Evolutionary conservation across 1,284 basidiomycete species (phyloP).

Genomic region (Phylloboletellus chloephorus): DNA sequence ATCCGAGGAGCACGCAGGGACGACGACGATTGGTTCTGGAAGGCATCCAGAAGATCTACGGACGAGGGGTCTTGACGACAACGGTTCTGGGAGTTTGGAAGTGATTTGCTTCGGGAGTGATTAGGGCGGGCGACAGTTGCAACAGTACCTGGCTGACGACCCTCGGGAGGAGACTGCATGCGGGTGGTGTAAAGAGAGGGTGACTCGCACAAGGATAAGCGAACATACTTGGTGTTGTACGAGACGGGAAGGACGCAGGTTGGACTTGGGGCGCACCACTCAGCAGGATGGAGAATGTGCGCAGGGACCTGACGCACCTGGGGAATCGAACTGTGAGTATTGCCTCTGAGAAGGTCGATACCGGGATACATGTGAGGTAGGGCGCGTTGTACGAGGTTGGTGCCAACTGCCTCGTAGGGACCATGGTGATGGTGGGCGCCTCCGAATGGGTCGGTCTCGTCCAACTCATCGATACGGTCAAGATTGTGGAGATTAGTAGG

Average conservation of each 20-base stretch:
- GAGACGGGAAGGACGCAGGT: slow-evolving; percentile 4
- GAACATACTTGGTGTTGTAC: slow-evolving; percentile 20
- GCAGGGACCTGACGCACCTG: slow-evolving; percentile 22
- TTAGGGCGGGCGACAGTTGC: slow-evolving; percentile 3
- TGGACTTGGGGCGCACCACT: slow-evolving; percentile 15
- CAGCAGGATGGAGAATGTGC: slow-evolving; percentile 5
- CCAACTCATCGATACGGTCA: slow-evolving; percentile 69
- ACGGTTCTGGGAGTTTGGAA: slow-evolving; percentile 6
- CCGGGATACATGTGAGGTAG: slow-evolving; percentile 7
- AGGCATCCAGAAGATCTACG: slow-evolving; percentile 1
- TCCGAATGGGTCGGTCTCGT: slow-evolving; percentile 65
- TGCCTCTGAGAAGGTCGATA: slow-evolving; percentile 6
- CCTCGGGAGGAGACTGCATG: slow-evolving; percentile 10
- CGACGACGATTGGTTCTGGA: slow-evolving; percentile 5
- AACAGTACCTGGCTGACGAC: slow-evolving; percentile 3
- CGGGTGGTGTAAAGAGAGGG: slow-evolving; percentile 12
- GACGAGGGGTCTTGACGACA: slow-evolving; percentile 1
- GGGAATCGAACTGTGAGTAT: slow-evolving; percentile 2
- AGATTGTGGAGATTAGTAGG: slow-evolving; percentile 39
- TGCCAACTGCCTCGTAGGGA: slow-evolving; percentile 56
- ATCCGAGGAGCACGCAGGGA: slow-evolving; percentile 14
- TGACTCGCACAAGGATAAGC: not conserved
- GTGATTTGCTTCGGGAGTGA: slow-evolving; percentile 12
- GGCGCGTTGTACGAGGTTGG: slow-evolving; percentile 12
- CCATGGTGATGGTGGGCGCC: slow-evolving; percentile 56